Conservation (phyloP, 208 protist species). For the Trichomonas vaginalis region DNA sequence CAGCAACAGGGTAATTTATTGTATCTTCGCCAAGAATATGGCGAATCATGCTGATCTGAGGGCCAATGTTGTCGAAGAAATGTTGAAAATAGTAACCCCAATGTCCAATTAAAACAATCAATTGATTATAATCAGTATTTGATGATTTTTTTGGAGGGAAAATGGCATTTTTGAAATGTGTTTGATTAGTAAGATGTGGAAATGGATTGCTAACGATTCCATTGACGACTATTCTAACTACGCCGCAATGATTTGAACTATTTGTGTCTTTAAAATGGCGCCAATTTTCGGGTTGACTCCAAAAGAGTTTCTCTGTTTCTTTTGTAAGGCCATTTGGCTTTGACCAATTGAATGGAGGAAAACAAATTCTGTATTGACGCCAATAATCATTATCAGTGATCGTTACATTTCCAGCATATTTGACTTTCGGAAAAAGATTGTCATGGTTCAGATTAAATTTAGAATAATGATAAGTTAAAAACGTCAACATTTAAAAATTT, state of each 20-base stretch:
- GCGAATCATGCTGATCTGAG: neutral
- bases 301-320: neutral
- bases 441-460: neutral
- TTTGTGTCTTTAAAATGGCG: neutral
- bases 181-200: neutral
- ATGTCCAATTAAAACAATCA: neutral
- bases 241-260: neutral
- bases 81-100: constrained; percentile 15
- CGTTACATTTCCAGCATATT: neutral
- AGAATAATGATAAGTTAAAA: neutral
- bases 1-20: neutral
- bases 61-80: constrained; percentile 4
- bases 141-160: neutral
- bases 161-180: neutral
- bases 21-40: neutral
- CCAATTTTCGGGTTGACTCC: neutral
- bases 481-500: too few relatives aligned
- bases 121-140: neutral
- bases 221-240: neutral
- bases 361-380: neutral
- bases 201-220: neutral
- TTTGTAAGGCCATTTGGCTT: neutral
- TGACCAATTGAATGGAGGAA: neutral
- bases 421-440: neutral
- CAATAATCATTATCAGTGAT: neutral